Evolutionary conservation across 2,329 filamentous ascomycete species (phyloP).

Genomic region (Fusarium verrucosum): DNA sequence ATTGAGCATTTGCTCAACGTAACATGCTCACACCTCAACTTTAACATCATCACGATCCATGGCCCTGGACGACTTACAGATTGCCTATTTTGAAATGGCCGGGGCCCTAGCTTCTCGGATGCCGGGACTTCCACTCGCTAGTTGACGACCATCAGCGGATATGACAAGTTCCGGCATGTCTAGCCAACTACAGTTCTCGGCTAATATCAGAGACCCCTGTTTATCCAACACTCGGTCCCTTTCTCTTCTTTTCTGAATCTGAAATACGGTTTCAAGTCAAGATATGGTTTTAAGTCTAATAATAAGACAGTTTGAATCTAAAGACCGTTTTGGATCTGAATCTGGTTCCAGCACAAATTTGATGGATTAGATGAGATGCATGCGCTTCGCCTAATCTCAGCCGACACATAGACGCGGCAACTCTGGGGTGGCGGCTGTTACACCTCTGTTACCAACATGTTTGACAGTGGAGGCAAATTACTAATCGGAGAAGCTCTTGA

Average conservation of each 20-base stretch:
- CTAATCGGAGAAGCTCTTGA: not conserved
- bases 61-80: not conserved
- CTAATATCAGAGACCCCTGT: slow-evolving; percentile 15
- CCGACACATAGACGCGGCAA: slow-evolving; percentile 17
- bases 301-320: no score
- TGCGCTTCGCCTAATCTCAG: not conserved
- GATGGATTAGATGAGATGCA: slow-evolving; percentile 2
- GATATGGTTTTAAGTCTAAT: not conserved
- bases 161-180: slow-evolving; percentile 33
- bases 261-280: not conserved
- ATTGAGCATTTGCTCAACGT: not conserved
- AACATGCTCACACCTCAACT: not conserved
- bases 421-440: slow-evolving; percentile 19
- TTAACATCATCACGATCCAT: not conserved
- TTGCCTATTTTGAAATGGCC: slow-evolving; percentile 5
- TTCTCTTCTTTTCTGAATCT: not conserved
- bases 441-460: slow-evolving; percentile 4
- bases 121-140: slow-evolving; percentile 39
- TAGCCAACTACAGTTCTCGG: slow-evolving; percentile 27
- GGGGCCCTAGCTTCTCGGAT: slow-evolving; percentile 42
- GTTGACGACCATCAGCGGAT: slow-evolving; percentile 37
- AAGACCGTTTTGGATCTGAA: not conserved
- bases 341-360: slow-evolving; percentile 1
- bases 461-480: not conserved
- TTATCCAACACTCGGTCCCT: slow-evolving; percentile 4